Conservation (phyloP, 129 eudicot genomes). For the Helianthus tuberosus region DNA sequence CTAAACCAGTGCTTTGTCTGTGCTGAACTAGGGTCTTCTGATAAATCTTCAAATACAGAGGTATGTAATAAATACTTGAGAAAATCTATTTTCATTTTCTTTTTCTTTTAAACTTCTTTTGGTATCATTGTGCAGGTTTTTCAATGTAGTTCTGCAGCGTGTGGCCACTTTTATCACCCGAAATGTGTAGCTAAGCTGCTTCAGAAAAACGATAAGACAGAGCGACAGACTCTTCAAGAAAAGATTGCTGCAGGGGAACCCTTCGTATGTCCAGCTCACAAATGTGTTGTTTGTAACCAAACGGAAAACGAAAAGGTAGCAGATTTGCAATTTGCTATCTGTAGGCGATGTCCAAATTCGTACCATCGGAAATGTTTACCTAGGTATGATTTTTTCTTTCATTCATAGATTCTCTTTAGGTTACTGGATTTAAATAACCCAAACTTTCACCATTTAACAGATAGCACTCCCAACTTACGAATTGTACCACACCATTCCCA, state of each 20-base stretch:
- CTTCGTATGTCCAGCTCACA: slow-evolving; percentile 82
- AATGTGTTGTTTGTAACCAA: slow-evolving; percentile 63
- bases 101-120: background rate
- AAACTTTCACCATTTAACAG: no score
- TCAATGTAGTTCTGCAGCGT: slow-evolving; percentile 78
- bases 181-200: slow-evolving; percentile 75
- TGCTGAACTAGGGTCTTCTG: slow-evolving; percentile 72
- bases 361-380: slow-evolving; percentile 89
- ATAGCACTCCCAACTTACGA: no score
- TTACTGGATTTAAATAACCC: no score
- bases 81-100: background rate
- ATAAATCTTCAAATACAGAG: slow-evolving; percentile 62
- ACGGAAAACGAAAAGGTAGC: slow-evolving; percentile 46
- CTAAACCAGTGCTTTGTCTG: slow-evolving; percentile 75
- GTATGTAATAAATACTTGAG: slow-evolving; percentile 33
- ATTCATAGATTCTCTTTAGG: background rate
- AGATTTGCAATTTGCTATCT: slow-evolving; percentile 78
- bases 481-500: no score
- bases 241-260: slow-evolving; percentile 70
- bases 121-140: slow-evolving; percentile 58
- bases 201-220: slow-evolving; percentile 38
- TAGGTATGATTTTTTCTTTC: slow-evolving; percentile 38
- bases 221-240: slow-evolving; percentile 37
- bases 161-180: slow-evolving; percentile 94
- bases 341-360: slow-evolving; percentile 90